Base-by-base conservation (phyloP, 164 flowering plant genomes). In the Aristolochia contorta region DNA sequence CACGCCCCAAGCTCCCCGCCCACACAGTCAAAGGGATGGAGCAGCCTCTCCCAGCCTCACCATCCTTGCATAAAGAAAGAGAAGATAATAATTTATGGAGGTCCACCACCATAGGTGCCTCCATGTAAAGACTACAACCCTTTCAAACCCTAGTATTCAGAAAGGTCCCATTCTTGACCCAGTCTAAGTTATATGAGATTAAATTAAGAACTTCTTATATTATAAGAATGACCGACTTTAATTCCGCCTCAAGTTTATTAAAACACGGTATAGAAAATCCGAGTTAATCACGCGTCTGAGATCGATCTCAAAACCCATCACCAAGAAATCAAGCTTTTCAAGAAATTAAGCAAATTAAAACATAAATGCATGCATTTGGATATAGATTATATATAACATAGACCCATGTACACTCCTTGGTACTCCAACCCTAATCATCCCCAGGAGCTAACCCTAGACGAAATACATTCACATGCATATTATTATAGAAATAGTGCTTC, bases 401-500 rank as follows among this genome's bases (percentile, higher is more conserved):
- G 2, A 27, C 5, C 2, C 5, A 27, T 27, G 30, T 27, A 27
- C 30, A 27, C 30, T 2, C 5, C 30, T 27, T 27, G 30, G 30
- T 27, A n/a, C 9, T n/a, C 16, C 43, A 47, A 64, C 49, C 60
- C 47, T 37, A 58, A 37, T 58, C 32, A 46, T 59, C 51, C 51
- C 4, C n/a, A 21, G 12, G 27, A 15, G 30, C 41, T n/a, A 16
- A 10, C n/a, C 23, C 30, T 49, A 47, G n/a, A 33, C 16, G 0
- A 48, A 20, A 22, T 53, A 21, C 24, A n/a, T 22, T 24, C 21
- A 32, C 43, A 32, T 57, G 51, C 2, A 47, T 57, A 49, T 48
- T 20, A 57, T 7, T 50, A n/a, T 47, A 47, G 51, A 47, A 47
- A 47, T 47, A 47, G 46, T 47, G 48, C 67, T 57, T 64, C 67